Base-by-base conservation (phyloP, 768 basidiomycete species). In the Lepiota brunneoincarnata region DNA sequence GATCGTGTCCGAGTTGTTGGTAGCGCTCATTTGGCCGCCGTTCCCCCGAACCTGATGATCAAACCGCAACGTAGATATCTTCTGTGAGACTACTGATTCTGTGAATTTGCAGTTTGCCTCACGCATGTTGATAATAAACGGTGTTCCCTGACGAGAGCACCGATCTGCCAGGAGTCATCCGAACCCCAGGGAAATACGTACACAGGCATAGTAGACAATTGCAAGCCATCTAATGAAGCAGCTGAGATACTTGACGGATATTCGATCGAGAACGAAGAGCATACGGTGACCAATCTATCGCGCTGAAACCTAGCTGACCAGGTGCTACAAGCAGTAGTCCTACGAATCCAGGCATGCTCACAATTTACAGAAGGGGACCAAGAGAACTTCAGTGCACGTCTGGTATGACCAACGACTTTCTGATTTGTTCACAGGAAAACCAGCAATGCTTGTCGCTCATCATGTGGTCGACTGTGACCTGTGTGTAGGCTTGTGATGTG, bases 241-340 rank as follows among this genome's bases (percentile, higher is more conserved):
- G 24, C 20, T 12, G 9, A 20, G 24, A 17, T 2, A 18, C 11
- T 34, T 6, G 6, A 12, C 6, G 18, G n/a, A n/a, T n/a, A n/a
- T 10, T 12, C 18, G 45, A 20, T n/a, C 3, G 5, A 11, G 18
- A 14, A 36, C 10, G 21, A 18, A 10, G 3, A 18, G 40, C 49
- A 28, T 26, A 50, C 49, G 38, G 37, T 10, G 49, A 40, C 49
- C 49, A 50, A 10, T 50, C 49, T 11, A 50, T 38, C 12, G 21
- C 36, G 49, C 31, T 12, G 10, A 34, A 18, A 34, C 34, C 34
- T 10, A 31, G 34, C 10, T 34, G n/a, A 18, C 20, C 35, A 10
- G 45, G 45, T 5, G 31, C n/a, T 18, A 46, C 12, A 1, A 34
- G 31, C n/a, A 31, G 2, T 10, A 31, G 18, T 5, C 45, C 21